A percentile compares a stretch with the other conserved stretches of the same genome.
Conservation (phyloP, 108 stramenopile genomes). For the Asterionellopsis glacialis region DNA sequence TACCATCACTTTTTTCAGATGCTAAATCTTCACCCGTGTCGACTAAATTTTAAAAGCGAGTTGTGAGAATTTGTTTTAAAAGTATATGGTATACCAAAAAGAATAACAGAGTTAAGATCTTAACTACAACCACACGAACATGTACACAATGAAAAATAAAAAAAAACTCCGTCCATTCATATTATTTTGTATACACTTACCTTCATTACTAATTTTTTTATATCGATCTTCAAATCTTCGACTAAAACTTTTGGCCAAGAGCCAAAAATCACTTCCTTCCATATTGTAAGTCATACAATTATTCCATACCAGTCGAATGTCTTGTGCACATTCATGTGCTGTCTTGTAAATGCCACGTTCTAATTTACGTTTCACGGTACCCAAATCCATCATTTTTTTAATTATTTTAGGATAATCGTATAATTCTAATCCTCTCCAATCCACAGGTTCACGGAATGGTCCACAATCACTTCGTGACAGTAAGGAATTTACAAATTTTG, state of each 20-base stretch:
- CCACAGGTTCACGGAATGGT: conserved; percentile 92
- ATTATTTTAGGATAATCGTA: conserved; percentile 94
- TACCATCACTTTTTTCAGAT: too few species aligned
- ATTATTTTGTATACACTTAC: conserved; percentile 1
- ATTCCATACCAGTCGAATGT: conserved; percentile 92
- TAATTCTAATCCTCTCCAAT: conserved; percentile 91
- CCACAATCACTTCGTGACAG: conserved; percentile 49
- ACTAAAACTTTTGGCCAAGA: conserved; percentile 68
- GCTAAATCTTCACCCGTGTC: too few species aligned
- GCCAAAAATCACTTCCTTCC: conserved; percentile 87
- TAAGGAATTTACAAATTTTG: conserved; percentile 65
- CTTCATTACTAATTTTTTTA: conserved; percentile 42
- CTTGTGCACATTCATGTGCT: conserved; percentile 75
- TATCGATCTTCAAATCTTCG: conserved; percentile 86
- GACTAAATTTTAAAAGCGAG: too few species aligned
- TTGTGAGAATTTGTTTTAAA: too few species aligned
- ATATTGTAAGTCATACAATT: conserved; percentile 97
- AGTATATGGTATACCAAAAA: too few species aligned
- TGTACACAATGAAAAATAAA: too few species aligned
- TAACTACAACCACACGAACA: too few species aligned
- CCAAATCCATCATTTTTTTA: conserved; percentile 94
- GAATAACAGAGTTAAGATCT: too few species aligned
- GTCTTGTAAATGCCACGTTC: conserved; percentile 74
- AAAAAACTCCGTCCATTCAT: too few species aligned
- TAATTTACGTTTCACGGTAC: conserved; percentile 85